These are phyloP conservation scores for Suillus plorans DNA, from an alignment of 768 basidiomycete genomes.

Conservation along the genomic window DNA sequence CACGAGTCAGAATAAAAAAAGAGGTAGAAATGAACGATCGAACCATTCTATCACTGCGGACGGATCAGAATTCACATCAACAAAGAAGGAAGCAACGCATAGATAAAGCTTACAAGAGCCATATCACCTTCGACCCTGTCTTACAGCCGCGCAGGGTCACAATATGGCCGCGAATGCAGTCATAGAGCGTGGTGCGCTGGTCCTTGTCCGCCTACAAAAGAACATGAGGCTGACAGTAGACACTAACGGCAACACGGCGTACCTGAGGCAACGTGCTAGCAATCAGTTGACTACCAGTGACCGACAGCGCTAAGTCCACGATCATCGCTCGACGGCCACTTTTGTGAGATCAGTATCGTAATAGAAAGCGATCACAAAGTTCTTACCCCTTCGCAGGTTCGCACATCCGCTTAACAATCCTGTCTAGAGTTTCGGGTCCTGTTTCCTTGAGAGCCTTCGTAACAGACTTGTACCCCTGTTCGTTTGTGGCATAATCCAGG, in stretches of 20 bases:
- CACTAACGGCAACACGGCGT: slow-evolving; percentile 19
- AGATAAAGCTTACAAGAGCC: slow-evolving; percentile 62
- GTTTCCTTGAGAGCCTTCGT: slow-evolving; percentile 87
- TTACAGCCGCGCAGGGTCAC: slow-evolving; percentile 90
- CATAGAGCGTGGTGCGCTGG: slow-evolving; percentile 77
- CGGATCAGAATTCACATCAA: slow-evolving; percentile 8
- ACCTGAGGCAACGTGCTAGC: slow-evolving; percentile 79
- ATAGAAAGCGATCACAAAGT: background rate
- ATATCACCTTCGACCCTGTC: slow-evolving; percentile 89
- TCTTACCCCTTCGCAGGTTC: slow-evolving; percentile 78
- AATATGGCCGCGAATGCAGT: slow-evolving; percentile 84
- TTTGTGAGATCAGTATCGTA: slow-evolving; percentile 21
- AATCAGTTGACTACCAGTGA: slow-evolving; percentile 83
- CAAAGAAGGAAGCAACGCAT: background rate
- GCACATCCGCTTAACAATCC: slow-evolving; percentile 78
- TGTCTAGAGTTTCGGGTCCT: slow-evolving; percentile 71
- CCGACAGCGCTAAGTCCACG: slow-evolving; percentile 81
- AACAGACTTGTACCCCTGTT: slow-evolving; percentile 86
- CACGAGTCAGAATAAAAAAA: slow-evolving; percentile 16
- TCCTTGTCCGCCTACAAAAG: slow-evolving; percentile 74
- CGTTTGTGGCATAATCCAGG: slow-evolving; percentile 75
- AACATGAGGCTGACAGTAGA: slow-evolving; percentile 12
- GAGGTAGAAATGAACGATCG: slow-evolving; percentile 7
- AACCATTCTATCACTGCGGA: slow-evolving; percentile 57
- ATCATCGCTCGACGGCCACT: slow-evolving; percentile 80